Percentiles rank a stretch among this genome's conserved stretches.
Evolutionary conservation across 73 alveolate genomes (phyloP).

Genomic region (Urostyla sp.): DNA sequence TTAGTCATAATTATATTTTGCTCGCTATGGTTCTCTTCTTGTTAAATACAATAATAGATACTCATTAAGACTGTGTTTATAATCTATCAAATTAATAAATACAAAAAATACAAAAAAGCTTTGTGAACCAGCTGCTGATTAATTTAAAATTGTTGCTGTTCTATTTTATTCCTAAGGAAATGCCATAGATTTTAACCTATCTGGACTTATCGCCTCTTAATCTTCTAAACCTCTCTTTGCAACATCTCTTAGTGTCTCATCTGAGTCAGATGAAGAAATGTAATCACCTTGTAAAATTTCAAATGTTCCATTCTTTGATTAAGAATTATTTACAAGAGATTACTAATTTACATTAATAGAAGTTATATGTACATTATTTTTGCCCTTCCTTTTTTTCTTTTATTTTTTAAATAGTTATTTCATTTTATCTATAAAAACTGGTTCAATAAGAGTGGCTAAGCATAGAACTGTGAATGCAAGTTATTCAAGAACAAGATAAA

Average conservation of each 20-base stretch:
- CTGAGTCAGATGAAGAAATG: background rate
- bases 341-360: background rate
- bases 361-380: slow-evolving; percentile 8
- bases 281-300: background rate
- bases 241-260: background rate
- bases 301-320: slow-evolving; percentile 18
- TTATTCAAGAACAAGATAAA: slow-evolving; percentile 10
- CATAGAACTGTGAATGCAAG: slow-evolving; percentile 29
- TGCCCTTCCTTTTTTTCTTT: background rate
- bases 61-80: slow-evolving; percentile 45
- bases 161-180: background rate
- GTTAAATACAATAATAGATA: slow-evolving; percentile 16
- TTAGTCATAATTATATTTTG: slow-evolving; percentile 23
- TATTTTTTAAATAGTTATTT: slow-evolving; percentile 20
- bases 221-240: background rate
- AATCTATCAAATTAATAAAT: background rate
- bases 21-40: slow-evolving; percentile 12
- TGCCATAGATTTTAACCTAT: background rate
- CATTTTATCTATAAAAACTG: background rate
- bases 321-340: background rate
- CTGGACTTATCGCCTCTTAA: slow-evolving; percentile 15
- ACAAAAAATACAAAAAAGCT: slow-evolving; percentile 14
- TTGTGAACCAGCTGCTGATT: slow-evolving; percentile 41
- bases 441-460: slow-evolving; percentile 4
- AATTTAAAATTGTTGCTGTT: background rate